Evolutionary conservation across 2,329 filamentous ascomycete genomes (phyloP).

Genomic region (Ophiostoma himal-ulmi): DNA sequence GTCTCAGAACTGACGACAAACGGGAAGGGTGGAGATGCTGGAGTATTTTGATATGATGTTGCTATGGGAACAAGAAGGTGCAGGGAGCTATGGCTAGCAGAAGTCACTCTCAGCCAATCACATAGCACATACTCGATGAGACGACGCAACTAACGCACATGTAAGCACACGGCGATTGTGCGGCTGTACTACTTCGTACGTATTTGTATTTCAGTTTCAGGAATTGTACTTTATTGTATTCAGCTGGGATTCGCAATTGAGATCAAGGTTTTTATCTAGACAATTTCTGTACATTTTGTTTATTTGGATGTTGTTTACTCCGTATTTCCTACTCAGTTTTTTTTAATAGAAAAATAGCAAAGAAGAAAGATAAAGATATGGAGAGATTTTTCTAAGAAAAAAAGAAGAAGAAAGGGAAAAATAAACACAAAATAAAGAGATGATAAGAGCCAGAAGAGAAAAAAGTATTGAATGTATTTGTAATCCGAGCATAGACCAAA

Average conservation of each 20-base stretch:
- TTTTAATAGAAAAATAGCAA: background rate
- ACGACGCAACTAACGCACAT: conserved; percentile 4
- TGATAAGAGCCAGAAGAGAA: background rate
- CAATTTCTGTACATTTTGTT: background rate
- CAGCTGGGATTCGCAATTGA: background rate
- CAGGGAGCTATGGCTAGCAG: background rate
- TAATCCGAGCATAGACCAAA: too few species aligned
- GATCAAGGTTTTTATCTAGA: background rate
- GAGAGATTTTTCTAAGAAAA: background rate
- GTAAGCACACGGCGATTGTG: background rate
- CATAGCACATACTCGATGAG: conserved; percentile 17
- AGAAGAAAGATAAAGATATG: background rate
- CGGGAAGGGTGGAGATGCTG: conserved; percentile 11
- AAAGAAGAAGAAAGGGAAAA: background rate
- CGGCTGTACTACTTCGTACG: background rate
- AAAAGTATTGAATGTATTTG: background rate
- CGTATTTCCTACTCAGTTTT: too few species aligned
- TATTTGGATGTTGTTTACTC: too few species aligned
- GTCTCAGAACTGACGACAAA: background rate
- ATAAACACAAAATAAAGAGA: conserved; percentile 4
- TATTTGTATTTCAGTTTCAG: background rate
- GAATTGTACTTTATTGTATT: background rate
- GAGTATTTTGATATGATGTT: conserved; percentile 19
- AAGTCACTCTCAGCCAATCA: conserved; percentile 15
- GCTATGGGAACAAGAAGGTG: conserved; percentile 9